Evolutionary conservation across 2,329 filamentous ascomycete species (phyloP), one percentile per base, ranked within the genome.

Genomic region (Colletotrichum higginsianum): DNA sequence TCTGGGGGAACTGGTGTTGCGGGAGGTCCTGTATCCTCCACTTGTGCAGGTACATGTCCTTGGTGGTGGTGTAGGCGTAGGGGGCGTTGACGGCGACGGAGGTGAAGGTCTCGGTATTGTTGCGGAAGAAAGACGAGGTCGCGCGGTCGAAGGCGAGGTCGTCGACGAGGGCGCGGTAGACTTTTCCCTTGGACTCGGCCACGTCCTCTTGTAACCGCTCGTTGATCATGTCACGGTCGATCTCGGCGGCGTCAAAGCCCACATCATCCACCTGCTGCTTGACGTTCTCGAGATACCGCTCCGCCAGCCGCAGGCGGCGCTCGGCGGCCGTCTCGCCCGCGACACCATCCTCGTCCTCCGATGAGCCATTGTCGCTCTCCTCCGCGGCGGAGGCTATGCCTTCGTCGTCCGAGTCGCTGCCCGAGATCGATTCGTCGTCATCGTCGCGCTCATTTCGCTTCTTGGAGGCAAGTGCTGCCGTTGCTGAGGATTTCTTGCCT

Each of bases 161-260:
- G 26, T 88, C 85, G 46, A 93, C 93, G 76, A 99, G 89, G 80
- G 90, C 90, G 62, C 94, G 90, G 84, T 98, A 98, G 61, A 98
- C 88, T 76, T 93, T 92, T 69, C 96, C 96, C 84, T 98, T 98
- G 67, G 90, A 90, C 83, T 98, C 96, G 63, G 96, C 92, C 53
- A 96, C 94, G 80, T 98, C 96, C 83, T 98, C 94, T 82, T 96
- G 91, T 77, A 99, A 85, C 76, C 95, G 87, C 81, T 97, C 94
- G 52, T 96, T 95, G 77, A 99, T 95, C 76, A 98, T 85, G 79
- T 99, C 96, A 71, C 93, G 89, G 83, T 98, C 96, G 70, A 99
- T 93, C 64, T 98, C 94, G 76, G 92, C 95, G 9, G 96, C 96
- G 82, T 99, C 95, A 79, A 98, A 99, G 49, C 95, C 96, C 64